Conservation (phyloP, 202 grass and related monocot genomes). For the Setaria viridis region DNA sequence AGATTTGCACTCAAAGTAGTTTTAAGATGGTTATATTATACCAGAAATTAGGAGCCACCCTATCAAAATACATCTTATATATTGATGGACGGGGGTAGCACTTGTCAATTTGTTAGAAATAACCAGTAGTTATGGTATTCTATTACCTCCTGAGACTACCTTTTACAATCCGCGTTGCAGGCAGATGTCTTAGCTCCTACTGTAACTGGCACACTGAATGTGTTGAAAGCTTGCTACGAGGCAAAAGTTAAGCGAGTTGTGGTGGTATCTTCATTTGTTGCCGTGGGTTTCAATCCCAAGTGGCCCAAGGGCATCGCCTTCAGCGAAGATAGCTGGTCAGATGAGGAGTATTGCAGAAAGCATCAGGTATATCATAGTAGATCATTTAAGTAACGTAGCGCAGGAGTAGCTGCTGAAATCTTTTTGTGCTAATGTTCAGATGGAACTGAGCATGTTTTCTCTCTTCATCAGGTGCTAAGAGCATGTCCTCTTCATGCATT, state of each 20-base stretch:
- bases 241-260: constrained; percentile 67
- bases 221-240: constrained; percentile 62
- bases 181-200: constrained; percentile 59
- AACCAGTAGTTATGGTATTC: background rate
- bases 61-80: too few species aligned
- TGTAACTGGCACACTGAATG: constrained; percentile 68
- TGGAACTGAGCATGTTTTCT: background rate
- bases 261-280: constrained; percentile 56
- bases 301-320: constrained; percentile 59
- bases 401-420: background rate
- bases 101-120: too few species aligned
- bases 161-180: constrained; percentile 19
- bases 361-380: constrained; percentile 45
- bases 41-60: too few species aligned
- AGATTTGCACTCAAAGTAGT: too few species aligned
- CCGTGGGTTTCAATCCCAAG: constrained; percentile 42
- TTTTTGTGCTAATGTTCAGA: background rate
- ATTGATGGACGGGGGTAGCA: too few species aligned
- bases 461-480: background rate
- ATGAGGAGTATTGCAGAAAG: constrained; percentile 58
- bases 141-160: background rate
- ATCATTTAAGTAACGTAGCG: too few species aligned
- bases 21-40: too few species aligned
- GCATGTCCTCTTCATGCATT: background rate
- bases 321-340: constrained; percentile 66